phyloP scores from a whole-genome alignment of 2,329 filamentous ascomycete genomes.

The Chaetoscypha palmicola region DNA sequence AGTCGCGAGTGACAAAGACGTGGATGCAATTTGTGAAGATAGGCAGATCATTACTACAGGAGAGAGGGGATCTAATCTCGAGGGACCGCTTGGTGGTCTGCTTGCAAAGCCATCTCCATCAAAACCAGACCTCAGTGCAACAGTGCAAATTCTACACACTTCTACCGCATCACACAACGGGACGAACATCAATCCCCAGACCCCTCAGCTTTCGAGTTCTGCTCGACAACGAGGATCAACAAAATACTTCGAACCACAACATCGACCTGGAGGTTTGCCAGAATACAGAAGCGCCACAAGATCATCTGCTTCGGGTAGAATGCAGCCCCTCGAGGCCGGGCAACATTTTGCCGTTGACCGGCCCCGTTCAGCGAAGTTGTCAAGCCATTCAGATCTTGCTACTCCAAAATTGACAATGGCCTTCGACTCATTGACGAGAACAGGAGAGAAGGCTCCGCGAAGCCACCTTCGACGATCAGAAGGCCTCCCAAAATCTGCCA shows the following conservation, averaged over 20 bases:
- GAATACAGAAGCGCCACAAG: neutral
- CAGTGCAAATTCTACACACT: neutral
- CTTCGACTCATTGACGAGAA: neutral
- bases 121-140: slow-evolving; percentile 13
- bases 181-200: neutral
- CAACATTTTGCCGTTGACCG: neutral
- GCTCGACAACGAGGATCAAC: neutral
- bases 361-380: neutral
- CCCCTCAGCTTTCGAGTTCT: neutral
- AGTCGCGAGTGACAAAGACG: slow-evolving; percentile 13
- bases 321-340: neutral
- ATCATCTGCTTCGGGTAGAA: neutral
- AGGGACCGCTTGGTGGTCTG: slow-evolving; percentile 13
- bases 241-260: neutral
- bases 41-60: slow-evolving; percentile 11
- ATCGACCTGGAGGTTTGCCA: neutral
- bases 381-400: neutral
- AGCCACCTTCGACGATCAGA: neutral
- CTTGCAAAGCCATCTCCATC: slow-evolving; percentile 22
- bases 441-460: neutral
- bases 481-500: neutral
- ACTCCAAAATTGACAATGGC: neutral
- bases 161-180: neutral
- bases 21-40: slow-evolving; percentile 23
- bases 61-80: neutral